Evolutionary conservation across 2,329 filamentous ascomycete species (phyloP), one percentile per base, ranked within the genome.

Genomic region (Podosphaera fusca): DNA sequence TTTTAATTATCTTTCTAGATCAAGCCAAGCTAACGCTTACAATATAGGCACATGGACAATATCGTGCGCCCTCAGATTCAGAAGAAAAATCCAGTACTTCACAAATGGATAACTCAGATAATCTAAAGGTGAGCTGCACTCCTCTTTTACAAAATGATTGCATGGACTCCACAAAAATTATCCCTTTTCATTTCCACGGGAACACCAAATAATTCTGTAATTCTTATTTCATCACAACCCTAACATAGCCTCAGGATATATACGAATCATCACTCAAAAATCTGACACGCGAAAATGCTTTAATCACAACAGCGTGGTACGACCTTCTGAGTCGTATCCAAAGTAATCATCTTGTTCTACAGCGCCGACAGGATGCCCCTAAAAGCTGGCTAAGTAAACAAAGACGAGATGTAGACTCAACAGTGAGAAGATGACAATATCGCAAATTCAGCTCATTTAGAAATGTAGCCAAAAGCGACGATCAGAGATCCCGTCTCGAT

Each of bases 381-480:
- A 83, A 80, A 70, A 89, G 85, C 70, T 94, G 85, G 85, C 71
- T 94, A 63, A 85, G 85, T 65, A 88, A 85, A 73, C 86, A 92
- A 74, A 78, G 86, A 67, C 78, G 81, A 66, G 74, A 81, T 73
- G 78, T 84, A 62, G 81, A 82, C 58, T 58, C 66, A 10, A 64
- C 64, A 12, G 64, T 65, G 30, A 61, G 65, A 59, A 60, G 66
- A 57, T 67, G 60, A 58, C 21, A 3, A 14, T 36, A 42, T 14
- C 38, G 5, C n/a, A 12, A 14, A 12, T 12, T 12, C 38, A 42
- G n/a, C n/a, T 12, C 10, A 42, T 35, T 40, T 51, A 4, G 10
- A 34, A 3, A 4, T 31, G 3, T 12, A 21, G 46, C 30, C 29
- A 51, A 34, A 51, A 9, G 6, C 47, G 47, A 51, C 3, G 10